Evolutionary conservation across 2,329 filamentous ascomycete species (phyloP).

Genomic region (Neoscytalidium dimidiatum): DNA sequence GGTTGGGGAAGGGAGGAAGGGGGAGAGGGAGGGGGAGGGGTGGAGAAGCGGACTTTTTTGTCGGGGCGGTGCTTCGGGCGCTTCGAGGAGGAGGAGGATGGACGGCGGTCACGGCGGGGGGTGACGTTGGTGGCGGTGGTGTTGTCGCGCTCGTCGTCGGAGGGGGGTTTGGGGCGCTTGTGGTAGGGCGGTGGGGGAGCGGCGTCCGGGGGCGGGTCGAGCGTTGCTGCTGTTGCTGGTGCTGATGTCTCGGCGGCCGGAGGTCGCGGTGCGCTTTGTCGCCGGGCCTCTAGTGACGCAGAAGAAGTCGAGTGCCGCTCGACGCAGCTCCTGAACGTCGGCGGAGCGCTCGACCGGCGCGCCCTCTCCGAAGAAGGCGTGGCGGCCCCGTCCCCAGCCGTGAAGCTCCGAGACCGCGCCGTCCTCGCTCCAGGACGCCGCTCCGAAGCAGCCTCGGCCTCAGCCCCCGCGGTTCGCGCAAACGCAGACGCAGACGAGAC

Average conservation of each 20-base stretch:
- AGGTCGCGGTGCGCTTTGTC: neutral
- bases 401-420: neutral
- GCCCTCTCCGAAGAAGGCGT: neutral
- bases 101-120: neutral
- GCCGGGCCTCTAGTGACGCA: neutral
- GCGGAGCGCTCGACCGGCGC: neutral
- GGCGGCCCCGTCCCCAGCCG: neutral
- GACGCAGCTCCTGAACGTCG: neutral
- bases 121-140: neutral
- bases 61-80: neutral
- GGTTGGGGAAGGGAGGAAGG: neutral
- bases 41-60: slow-evolving; percentile 6
- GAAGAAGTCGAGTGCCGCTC: neutral
- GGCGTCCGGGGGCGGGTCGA: neutral
- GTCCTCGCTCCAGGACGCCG: neutral
- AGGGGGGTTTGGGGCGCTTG: neutral
- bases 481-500: neutral
- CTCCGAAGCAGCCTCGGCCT: neutral
- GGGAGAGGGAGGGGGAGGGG: neutral
- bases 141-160: neutral
- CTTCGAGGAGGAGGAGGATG: too few relatives aligned
- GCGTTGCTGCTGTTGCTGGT: too few relatives aligned
- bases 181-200: neutral
- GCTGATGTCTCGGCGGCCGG: too few relatives aligned
- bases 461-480: too few relatives aligned